Evolutionary conservation across 495 filamentous ascomycete species (phyloP), one percentile per base, ranked within the genome.

Genomic region (Ramalina intermedia): DNA sequence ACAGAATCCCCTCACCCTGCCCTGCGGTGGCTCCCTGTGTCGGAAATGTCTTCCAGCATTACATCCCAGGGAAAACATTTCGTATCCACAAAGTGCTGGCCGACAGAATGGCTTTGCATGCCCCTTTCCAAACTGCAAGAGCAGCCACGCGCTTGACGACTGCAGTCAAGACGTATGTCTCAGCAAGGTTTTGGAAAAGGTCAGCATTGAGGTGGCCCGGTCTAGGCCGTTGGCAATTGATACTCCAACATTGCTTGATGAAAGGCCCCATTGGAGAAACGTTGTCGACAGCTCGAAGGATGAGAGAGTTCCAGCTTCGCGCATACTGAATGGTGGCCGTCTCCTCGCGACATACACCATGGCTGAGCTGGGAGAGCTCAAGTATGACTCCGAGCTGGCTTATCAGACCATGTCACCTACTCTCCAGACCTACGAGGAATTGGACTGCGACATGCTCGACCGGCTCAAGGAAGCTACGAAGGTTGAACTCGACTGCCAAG

Each of bases 11-110:
- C 68, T 85, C 39, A 85, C 84, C 4, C 67, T 96, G 16, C 88
- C 88, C 2, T 96, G 89, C 59, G 88, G 89, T 3, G 77, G 83
- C 59, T 75, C 81, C 6, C 55, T 94, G 6, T 96, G 89, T 65
- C 77, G 74, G 50, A 59, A 58, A 16, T 96, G 89, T 63, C 65
- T 94, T 2, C 88, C 89, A 6, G 61, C 72, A 27, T 56, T 76
- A 5, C 74, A 78, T 53, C 56, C 63, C 18, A 73, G 86, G 23
- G 67, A 66, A 49, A 76, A 83, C 50, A 81, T 93, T 39, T 79
- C 85, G 11, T 94, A 87, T 64, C 85, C 85, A 0, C 74, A 72
- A 35, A 72, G 69, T 3, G 69, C 73, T 23, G 76, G 72, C 26
- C 71, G 87, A 41, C 70, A 75, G 49, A 71, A 77, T 50, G 83